Conservation (phyloP, 345 rosid species). For the Salix arbutifolia region DNA sequence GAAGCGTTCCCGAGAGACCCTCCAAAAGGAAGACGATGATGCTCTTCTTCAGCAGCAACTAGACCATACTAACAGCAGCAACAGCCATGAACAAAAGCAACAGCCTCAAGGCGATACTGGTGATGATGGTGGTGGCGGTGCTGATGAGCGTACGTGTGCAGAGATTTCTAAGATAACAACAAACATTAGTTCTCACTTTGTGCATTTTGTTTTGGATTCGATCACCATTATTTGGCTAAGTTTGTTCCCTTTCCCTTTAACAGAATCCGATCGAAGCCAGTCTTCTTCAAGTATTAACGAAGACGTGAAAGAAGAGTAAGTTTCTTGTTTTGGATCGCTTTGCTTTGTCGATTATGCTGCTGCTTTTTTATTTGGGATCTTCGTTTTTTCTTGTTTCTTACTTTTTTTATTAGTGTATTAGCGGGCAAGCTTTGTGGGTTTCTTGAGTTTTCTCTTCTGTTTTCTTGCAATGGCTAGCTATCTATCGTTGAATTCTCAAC, state of each 20-base stretch:
- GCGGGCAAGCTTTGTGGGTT: not conserved
- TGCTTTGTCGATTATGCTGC: slow-evolving; percentile 1
- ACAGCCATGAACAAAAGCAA: not conserved
- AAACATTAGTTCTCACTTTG: not conserved
- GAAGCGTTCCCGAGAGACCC: slow-evolving; percentile 18
- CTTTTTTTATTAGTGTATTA: not conserved
- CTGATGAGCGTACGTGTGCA: slow-evolving; percentile 14
- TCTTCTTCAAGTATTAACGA: slow-evolving; percentile 29
- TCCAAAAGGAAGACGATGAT: not conserved
- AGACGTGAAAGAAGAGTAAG: slow-evolving; percentile 32
- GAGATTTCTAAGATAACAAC: not conserved
- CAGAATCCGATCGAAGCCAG: slow-evolving; percentile 48
- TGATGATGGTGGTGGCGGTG: slow-evolving; percentile 4
- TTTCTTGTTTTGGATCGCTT: slow-evolving; percentile 8
- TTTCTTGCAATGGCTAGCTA: not conserved
- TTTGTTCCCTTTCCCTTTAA: not conserved
- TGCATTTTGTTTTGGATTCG: slow-evolving; percentile 10
- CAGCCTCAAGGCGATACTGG: not conserved
- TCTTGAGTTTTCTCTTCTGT: not conserved
- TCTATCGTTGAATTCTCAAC: not conserved
- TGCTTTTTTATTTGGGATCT: slow-evolving; percentile 16
- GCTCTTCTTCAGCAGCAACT: slow-evolving; percentile 3
- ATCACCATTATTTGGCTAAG: not conserved
- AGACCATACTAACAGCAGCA: not conserved
- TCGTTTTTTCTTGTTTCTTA: not conserved